Base-by-base conservation (phyloP, 2,329 filamentous ascomycete genomes). In the Nannizzia gypsea region DNA sequence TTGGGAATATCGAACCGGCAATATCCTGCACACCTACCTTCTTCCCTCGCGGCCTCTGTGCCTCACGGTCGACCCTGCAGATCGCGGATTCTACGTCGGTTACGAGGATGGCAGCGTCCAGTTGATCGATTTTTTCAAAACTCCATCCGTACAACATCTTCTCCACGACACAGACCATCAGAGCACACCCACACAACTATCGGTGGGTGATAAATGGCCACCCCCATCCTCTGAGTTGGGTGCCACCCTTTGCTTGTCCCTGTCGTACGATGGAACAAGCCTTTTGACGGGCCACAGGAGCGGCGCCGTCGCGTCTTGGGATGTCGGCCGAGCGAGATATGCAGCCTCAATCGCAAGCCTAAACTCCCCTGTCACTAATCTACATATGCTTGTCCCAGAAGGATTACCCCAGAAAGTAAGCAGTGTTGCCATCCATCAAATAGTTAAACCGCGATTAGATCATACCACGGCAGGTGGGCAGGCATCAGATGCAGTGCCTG, bases 1-100 rank as follows among this genome's bases (percentile, higher is more conserved):
- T 62, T 99, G 93, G 93, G 91, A 97, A 74, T 95, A 95, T 70
- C 83, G 85, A 63, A 88, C 84, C 0, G 89, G 89, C 42, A 82
- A 83, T 62, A 78, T 87, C 9, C 76, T 97, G 60, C 84, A 91
- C 48, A 97, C 90, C 3, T 84, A 95, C 64, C 80, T 97, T 44
- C 83, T 97, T 60, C 83, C 88, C 1, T 79, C 81, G n/a, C 77
- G 81, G 17, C 89, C 91, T 15, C 78, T 87, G 31, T 90, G 86
- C 66, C 71, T 92, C 36, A 77, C 83, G 6, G 77, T 97, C 3
- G 93, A 97, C 71, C 87, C 91, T 0, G 89, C 86, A 62, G 87
- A 92, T 64, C 83, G 92, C 58, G 90, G 87, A 3, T 83, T 93
- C 61, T 95, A 91, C 67, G 83, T 88, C 50, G 87, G 88, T 2